Base-by-base conservation (phyloP, 2,329 filamentous ascomycete genomes). In the Aureobasidium zeae region DNA sequence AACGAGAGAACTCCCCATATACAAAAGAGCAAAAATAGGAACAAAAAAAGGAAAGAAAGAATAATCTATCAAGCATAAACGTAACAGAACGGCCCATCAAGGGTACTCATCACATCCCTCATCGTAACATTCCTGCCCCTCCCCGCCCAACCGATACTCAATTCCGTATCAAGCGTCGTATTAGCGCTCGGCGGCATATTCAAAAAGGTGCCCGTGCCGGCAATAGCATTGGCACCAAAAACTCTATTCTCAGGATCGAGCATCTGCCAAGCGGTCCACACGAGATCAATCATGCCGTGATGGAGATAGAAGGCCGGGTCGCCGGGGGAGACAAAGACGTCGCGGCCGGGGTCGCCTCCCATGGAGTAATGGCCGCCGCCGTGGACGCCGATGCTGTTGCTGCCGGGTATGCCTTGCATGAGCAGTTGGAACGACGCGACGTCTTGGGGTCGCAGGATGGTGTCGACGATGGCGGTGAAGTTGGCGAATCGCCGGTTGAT, bases 261-360 rank as follows among this genome's bases (percentile, higher is more conserved):
- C 46, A 64, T 68, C 54, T 73, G 69, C 70, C 70, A 73, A 11
- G 64, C 67, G 62, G 64, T 68, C 55, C 61, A 72, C 2, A 62
- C 51, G 0, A 67, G 55, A 48, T 71, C 69, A n/a, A 71, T 63
- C 57, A 63, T 63, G 2, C 60, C 59, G 36, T 71, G 68, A 46
- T 70, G 68, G 22, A 66, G 58, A 51, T 60, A 71, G 55, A 71
- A 71, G 8, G 53, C 56, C 1, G 66, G 66, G 28, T 71, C 67
- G 5, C 59, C 64, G 0, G 68, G 66, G 9, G 63, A 66, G 1
- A 61, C 57, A 34, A 59, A 65, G 5, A 52, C 48, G 50, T 70
- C 67, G 16, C 63, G 61, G 2, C 60, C 64, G 1, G 65, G 63
- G 48, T 69, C 65, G 5, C 65, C 66, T 4, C 65, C 66, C 51